Base-by-base conservation (phyloP, 805 yeast species). In the Candida silvicultrix region DNA sequence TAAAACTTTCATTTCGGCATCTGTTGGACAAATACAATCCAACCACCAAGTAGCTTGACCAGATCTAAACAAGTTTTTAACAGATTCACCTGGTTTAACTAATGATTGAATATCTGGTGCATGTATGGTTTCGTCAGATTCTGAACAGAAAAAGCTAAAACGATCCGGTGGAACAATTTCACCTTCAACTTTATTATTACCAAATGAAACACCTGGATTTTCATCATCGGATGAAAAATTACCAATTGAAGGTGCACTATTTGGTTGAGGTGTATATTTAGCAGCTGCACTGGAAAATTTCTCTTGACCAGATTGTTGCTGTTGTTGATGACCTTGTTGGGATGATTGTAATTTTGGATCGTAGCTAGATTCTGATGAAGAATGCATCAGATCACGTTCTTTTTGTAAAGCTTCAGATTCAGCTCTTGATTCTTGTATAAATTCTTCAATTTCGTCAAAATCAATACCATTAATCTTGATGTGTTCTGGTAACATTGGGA, bases 11-110 rank as follows among this genome's bases (percentile, higher is more conserved):
- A 94, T 89, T 67, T 94, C 99, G 19, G 82, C 81, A 60, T 92
- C 98, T 0, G 97, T 88, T 6, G 99, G 98, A 59, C 96, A 85
- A 38, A 81, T 72, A 62, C 97, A 89, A 64, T 94, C 97, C 39
- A 94, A 70, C 97, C 97, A 92, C 98, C 98, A 90, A 6, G 89
- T 81, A 2, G 89, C 84, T 47, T 83, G 81, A 18, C 83, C 83
- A 40, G 78, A 75, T 45, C 77, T 75, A 62, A 90, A 89, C 40
- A 89, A 65, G n/a, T 80, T 78, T 47, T 81, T 73, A 55, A 86
- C 79, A 2, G 83, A 70, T 53, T 80, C 77, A 1, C 80, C 85
- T 2, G 81, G 79, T n/a, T 68, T 69, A 3, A 87, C 78, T 45
- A 92, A 67, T 1, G 94, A 80, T 2, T 94, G 84, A 36, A 92